phyloP scores from a whole-genome alignment of 2,329 filamentous ascomycete genomes.

The Hirsutella minnesotensis region DNA sequence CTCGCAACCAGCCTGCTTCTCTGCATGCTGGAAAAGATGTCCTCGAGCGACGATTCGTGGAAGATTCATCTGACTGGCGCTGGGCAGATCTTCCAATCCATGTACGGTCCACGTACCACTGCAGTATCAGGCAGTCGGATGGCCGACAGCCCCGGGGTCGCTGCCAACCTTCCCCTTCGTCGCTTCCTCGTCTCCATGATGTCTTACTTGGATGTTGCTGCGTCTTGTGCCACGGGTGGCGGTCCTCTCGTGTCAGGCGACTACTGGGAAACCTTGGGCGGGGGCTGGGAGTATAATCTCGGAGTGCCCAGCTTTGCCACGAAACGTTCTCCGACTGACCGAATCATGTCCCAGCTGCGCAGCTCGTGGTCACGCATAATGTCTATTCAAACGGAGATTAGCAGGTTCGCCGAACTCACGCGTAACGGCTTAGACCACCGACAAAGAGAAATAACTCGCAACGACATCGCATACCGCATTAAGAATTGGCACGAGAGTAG shows the following conservation, averaged over 20 bases:
- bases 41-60: slow-evolving; percentile 17
- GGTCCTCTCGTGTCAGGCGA: slow-evolving; percentile 23
- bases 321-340: background rate
- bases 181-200: slow-evolving; percentile 25
- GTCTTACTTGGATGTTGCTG: slow-evolving; percentile 25
- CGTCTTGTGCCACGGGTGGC: slow-evolving; percentile 23
- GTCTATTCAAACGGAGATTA: slow-evolving; percentile 8
- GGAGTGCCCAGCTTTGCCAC: slow-evolving; percentile 8
- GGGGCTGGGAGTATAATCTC: slow-evolving; percentile 22
- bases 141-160: background rate
- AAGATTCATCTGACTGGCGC: slow-evolving; percentile 24
- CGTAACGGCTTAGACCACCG: background rate
- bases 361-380: slow-evolving; percentile 9
- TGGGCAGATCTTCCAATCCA: slow-evolving; percentile 19
- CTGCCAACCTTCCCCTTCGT: slow-evolving; percentile 3
- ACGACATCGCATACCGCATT: slow-evolving; percentile 4
- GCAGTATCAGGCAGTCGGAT: background rate
- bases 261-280: slow-evolving; percentile 24
- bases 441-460: slow-evolving; percentile 4
- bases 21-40: slow-evolving; percentile 8
- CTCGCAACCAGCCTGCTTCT: slow-evolving; percentile 11
- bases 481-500: slow-evolving; percentile 7
- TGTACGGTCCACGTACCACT: slow-evolving; percentile 5
- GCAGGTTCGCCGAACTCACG: slow-evolving; percentile 5
- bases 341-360: slow-evolving; percentile 7